These are phyloP conservation scores for Parachlorella kessleri DNA, from an alignment of 139 green algal genomes.

Conservation along the genomic window DNA sequence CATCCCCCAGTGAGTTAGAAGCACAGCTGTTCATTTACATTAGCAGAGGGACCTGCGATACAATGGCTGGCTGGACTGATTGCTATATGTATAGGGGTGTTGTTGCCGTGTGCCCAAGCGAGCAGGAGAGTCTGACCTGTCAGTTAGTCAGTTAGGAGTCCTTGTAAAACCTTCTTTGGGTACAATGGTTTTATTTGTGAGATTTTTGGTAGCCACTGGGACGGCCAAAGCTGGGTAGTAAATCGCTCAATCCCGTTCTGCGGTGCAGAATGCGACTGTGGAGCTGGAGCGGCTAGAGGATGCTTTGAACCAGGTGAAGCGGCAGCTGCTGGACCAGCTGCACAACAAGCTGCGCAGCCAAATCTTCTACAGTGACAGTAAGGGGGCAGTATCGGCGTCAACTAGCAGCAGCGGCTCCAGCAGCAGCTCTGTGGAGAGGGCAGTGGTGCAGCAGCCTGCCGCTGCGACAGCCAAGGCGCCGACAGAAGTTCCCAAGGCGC, in stretches of 20 bases:
- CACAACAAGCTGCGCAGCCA: slow-evolving; percentile 74
- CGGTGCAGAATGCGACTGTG: slow-evolving; percentile 78
- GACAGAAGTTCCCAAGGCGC: neutral
- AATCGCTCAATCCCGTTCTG: too few species aligned
- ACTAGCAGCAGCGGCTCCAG: neutral
- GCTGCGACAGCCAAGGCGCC: neutral
- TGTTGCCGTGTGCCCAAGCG: too few species aligned
- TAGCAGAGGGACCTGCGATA: neutral
- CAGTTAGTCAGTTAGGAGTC: too few species aligned
- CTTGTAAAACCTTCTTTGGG: too few species aligned
- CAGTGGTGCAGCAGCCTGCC: neutral
- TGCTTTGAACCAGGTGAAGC: slow-evolving; percentile 86
- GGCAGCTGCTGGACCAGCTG: slow-evolving; percentile 80
- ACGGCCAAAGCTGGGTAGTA: too few species aligned
- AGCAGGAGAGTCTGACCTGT: too few species aligned
- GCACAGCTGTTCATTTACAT: neutral
- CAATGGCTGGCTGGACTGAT: neutral
- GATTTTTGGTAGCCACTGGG: too few species aligned
- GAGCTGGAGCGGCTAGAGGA: slow-evolving; percentile 82
- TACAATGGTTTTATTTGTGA: too few species aligned
- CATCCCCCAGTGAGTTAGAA: neutral
- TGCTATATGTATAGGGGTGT: neutral
- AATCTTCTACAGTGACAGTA: slow-evolving; percentile 41
- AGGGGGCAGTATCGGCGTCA: neutral
- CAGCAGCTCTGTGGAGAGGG: too few species aligned